Base-by-base conservation (phyloP, 805 yeast genomes). In the Candida berthetii region DNA sequence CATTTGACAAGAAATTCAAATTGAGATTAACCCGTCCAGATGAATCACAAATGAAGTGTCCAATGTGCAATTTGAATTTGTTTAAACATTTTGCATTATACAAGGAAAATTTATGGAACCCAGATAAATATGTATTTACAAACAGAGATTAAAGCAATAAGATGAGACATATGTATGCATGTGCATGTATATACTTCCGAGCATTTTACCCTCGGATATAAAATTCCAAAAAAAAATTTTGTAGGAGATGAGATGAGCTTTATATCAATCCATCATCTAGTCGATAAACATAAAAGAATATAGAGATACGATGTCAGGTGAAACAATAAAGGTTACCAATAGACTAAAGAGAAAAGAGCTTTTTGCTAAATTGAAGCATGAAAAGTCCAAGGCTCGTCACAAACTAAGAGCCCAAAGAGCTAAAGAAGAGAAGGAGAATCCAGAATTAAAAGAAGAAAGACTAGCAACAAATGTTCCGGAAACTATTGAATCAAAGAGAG, bases 351-450 rank as follows among this genome's bases (percentile, higher is more conserved):
- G 97, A 49, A 93, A 86, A 60, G 77, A 85, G 63, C 69, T 87
- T 31, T 85, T 76, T 62, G 83, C 89, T 9, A 77, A 80, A 42
- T 57, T 85, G 40, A 85, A 82, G 62, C 83, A 85, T 56, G 84
- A 85, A 46, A 74, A 78, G 60, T 82, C 82, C 54, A 86, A 85
- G 55, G 76, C 76, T 40, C 78, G 87, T 54, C 96, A 89, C 59
- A 80, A 78, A 57, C 70, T 73, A 58, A 75, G 98, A 49, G 74
- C 76, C n/a, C 78, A 80, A 36, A 75, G 96, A 57, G 93, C 95
- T n/a, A 83, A 82, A 55, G 91, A 83, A 48, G 98, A 93, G 62
- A 69, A 82, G 42, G 78, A 74, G 24, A 84, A 90, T 54, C 96
- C 97, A 1, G 88, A 82, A 49, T 64, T 87, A 44, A 85, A 77